Percentiles rank a stretch among this genome's conserved stretches.
Conservation (phyloP, 345 rosid species). For the Eucalyptus caleyi region DNA sequence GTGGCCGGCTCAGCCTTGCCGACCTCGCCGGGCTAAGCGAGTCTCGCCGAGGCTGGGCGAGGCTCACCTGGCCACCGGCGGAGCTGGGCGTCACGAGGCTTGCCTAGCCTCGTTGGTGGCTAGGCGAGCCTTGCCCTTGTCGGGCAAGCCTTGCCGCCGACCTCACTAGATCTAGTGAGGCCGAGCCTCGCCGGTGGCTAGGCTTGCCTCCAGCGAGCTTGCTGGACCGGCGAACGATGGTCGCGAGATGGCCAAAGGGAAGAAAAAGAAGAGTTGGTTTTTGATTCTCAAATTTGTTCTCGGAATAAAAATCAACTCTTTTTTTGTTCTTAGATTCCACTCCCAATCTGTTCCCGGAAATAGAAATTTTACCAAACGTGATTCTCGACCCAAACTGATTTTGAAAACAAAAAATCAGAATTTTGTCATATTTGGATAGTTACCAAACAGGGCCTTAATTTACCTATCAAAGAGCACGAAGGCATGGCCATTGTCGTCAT, state of each 20-base stretch:
- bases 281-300: rapidly evolving
- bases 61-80: rapidly evolving
- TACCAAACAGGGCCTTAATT: rapidly evolving
- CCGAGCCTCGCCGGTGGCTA: rapidly evolving
- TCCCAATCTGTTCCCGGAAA: rapidly evolving
- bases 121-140: rapidly evolving
- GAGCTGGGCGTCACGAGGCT: rapidly evolving
- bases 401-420: rapidly evolving
- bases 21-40: rapidly evolving
- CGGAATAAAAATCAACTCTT: rapidly evolving
- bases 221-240: too few species aligned
- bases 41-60: rapidly evolving
- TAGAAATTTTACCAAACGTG: rapidly evolving
- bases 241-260: rapidly evolving
- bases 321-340: too few species aligned
- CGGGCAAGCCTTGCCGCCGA: rapidly evolving
- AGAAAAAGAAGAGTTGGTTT: rapidly evolving
- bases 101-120: rapidly evolving
- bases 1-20: rapidly evolving
- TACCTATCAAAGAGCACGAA: too few species aligned
- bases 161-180: rapidly evolving
- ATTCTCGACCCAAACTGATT: rapidly evolving
- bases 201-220: too few species aligned
- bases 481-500: neutral
- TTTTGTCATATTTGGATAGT: rapidly evolving